These are phyloP conservation scores for Spinellus fusiger DNA, from an alignment of 192 early-diverging fungal genomes.

Conservation along the genomic window DNA sequence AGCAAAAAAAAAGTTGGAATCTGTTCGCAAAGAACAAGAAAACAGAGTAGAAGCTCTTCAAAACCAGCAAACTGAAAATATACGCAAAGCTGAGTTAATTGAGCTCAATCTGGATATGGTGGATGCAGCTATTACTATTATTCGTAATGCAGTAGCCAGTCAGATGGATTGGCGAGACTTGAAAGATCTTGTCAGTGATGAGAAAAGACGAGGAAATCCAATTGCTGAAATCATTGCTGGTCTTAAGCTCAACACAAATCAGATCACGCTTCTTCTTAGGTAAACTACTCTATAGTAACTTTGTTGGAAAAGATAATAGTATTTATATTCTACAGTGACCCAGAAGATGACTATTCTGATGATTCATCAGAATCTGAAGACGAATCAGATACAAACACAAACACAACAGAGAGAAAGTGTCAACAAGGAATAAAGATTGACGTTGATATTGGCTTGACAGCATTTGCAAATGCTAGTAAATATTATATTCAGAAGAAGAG, in stretches of 20 bases:
- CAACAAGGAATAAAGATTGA: conserved; percentile 51
- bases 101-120: conserved; percentile 79
- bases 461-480: conserved; percentile 82
- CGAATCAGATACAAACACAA: conserved; percentile 32
- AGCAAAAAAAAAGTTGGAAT: conserved; percentile 79
- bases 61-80: conserved; percentile 59
- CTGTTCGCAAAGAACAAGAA: conserved; percentile 71
- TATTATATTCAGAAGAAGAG: conserved; percentile 85
- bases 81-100: conserved; percentile 77
- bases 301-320: conserved; percentile 8
- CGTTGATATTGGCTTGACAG: conserved; percentile 83
- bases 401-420: conserved; percentile 24
- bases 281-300: conserved; percentile 21
- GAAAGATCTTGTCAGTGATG: conserved; percentile 78
- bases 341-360: conserved; percentile 43
- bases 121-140: conserved; percentile 81
- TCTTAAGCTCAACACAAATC: conserved; percentile 75
- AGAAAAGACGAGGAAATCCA: conserved; percentile 69
- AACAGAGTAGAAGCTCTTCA: conserved; percentile 76
- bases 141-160: conserved; percentile 80
- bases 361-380: conserved; percentile 25
- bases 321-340: conserved; percentile 40
- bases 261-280: conserved; percentile 64
- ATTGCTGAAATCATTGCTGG: conserved; percentile 71
- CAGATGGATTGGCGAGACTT: conserved; percentile 98